These are phyloP conservation scores for Amoebophrya sp. DNA, from an alignment of 169 alveolate genomes.

Conservation along the genomic window DNA sequence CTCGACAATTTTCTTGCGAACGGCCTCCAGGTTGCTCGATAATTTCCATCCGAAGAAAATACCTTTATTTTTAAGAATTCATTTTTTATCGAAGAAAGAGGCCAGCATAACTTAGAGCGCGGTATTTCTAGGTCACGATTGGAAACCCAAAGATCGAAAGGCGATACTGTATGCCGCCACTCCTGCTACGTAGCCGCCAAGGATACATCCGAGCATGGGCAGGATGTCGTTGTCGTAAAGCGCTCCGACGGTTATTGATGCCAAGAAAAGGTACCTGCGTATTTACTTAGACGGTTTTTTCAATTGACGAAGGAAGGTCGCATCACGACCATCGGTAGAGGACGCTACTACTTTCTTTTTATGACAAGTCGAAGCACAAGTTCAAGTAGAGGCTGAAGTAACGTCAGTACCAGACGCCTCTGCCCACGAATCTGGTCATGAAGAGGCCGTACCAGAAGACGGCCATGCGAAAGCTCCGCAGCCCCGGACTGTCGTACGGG, in stretches of 20 bases:
- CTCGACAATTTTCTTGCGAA: neutral
- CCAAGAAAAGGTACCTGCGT: neutral
- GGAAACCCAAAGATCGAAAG: no score
- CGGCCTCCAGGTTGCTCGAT: neutral
- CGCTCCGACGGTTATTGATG: neutral
- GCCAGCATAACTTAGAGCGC: no score
- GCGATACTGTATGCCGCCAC: neutral
- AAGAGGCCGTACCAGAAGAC: neutral
- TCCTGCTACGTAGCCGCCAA: neutral
- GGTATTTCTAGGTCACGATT: no score
- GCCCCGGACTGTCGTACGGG: neutral
- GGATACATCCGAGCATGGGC: neutral
- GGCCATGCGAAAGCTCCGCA: neutral
- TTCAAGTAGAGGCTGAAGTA: neutral
- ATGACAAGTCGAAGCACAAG: neutral
- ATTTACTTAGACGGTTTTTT: neutral
- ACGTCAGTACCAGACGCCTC: neutral
- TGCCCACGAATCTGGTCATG: neutral
- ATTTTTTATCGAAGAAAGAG: no score
- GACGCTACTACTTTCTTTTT: neutral
- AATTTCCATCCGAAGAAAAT: neutral
- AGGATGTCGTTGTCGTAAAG: neutral
- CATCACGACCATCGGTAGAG: no score
- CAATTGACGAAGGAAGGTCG: neutral
- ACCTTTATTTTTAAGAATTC: no score